These are phyloP conservation scores for Hanseniaspora jakobsenii DNA, from an alignment of 805 yeast genomes.

Conservation along the genomic window DNA sequence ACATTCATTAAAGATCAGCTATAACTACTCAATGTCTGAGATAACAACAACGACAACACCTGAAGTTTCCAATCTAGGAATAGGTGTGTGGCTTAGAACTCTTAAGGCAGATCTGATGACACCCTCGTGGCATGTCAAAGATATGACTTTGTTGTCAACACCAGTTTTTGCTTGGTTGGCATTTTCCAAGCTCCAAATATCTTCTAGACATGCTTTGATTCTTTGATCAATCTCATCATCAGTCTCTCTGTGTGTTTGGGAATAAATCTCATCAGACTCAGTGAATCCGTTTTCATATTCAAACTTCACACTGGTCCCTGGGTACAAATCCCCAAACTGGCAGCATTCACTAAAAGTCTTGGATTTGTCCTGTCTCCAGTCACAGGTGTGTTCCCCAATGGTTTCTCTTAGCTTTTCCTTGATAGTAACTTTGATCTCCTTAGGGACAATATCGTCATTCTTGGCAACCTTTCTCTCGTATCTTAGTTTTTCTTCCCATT, in stretches of 20 bases:
- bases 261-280: constrained; percentile 40
- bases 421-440: constrained; percentile 19
- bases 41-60: constrained; percentile 53
- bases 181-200: constrained; percentile 20
- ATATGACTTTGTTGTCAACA: constrained; percentile 27
- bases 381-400: constrained; percentile 49
- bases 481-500: constrained; percentile 42
- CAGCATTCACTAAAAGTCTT: constrained; percentile 28
- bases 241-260: constrained; percentile 37
- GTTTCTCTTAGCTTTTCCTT: constrained; percentile 49
- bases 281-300: constrained; percentile 36
- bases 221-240: constrained; percentile 40
- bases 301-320: constrained; percentile 18
- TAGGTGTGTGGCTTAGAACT: constrained; percentile 43
- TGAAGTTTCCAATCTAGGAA: constrained; percentile 46
- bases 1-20: too few species aligned
- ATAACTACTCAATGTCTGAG: constrained; percentile 28
- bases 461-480: constrained; percentile 30
- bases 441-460: neutral
- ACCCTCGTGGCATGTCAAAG: constrained; percentile 51
- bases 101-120: constrained; percentile 42
- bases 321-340: neutral
- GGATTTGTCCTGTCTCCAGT: constrained; percentile 36
- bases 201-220: constrained; percentile 35
- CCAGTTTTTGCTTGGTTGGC: neutral